Evolutionary conservation across 2,329 filamentous ascomycete species (phyloP), one percentile per base, ranked within the genome.

Genomic region (Hypoxylon rubiginosum): DNA sequence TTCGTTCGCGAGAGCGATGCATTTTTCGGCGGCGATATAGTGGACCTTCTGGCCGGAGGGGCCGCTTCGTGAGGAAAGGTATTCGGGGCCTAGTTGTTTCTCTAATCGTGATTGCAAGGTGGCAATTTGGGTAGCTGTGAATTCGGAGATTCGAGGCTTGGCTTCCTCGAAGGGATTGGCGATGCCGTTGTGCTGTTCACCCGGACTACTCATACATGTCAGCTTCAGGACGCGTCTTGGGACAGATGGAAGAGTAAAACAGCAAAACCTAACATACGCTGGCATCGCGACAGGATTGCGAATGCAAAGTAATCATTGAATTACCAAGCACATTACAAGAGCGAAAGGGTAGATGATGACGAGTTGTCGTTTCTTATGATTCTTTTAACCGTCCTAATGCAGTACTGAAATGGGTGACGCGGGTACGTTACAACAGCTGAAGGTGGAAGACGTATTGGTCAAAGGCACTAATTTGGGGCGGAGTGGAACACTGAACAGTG

Each of bases 1-100:
- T 49, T 77, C 75, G 54, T 78, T 77, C 1, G 75, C 76, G 26
- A 73, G 90, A 62, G 92, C 92, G 78, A 99, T 99, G 76, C 92
- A 94, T 82, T 99, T 99, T 76, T 98, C 95, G 1, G 94, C 94
- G n/a, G 94, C 90, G 55, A 99, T 85, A 80, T 99, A 99, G 78
- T 97, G 93, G 17, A 99, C 92, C 77, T 92, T 95, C 69, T 91
- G 88, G 53, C 94, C 94, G 9, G 90, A 91, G 11, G 94, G 91
- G 2, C 96, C 96, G 13, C 91, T 85, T 74, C 96, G 87, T 45
- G 93, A 88, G 1, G 95, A 98, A 63, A 99, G 92, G 78, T 97
- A 99, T 81, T 99, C 97, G 0, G 96, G 96, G 0, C 96, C 96
- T 10, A 99, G 88, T 77, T 97, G 94, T 76, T 94, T 97, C 76